Base-by-base conservation (phyloP, 805 yeast genomes). In the Hanseniaspora nectarophila region DNA sequence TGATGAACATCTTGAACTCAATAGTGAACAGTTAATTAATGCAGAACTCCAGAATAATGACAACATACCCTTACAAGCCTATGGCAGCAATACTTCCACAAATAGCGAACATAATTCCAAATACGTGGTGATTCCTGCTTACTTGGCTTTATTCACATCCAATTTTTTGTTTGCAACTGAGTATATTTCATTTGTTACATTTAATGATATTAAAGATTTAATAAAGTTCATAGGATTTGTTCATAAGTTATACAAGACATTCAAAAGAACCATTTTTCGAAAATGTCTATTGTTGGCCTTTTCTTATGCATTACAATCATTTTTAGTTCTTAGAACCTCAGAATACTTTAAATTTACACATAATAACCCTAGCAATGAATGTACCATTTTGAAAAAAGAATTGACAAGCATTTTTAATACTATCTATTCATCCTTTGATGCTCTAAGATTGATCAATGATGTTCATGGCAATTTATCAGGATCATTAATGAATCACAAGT, bases 291-390 rank as follows among this genome's bases (percentile, higher is more conserved):
- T 76, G 42, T 64, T 69, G 39, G 77, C 70, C 54, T 67, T 77
- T 43, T 60, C 76, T n/a, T 70, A 71, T 45, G 62, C 76, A 3
- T 56, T 77, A 7, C 64, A 67, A 54, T 63, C 67, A 38, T 80
- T 84, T 83, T 66, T 75, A 2, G 59, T 72, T 51, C 67, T 77
- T 12, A 67, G 77, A 56, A 74, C 81, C 0, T 51, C 57, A 5
- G 79, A 77, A 47, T 77, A 67, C 54, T 48, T 70, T 16, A 61
- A 60, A 24, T 57, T 60, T 2, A 48, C 54, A 15, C 49, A 43
- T n/a, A 54, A 52, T 28, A 53, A 45, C 18, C 24, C 9, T 10
- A 15, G 45, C 2, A 38, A 28, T 18, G 40, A 54, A 16, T 10
- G 42, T 29, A 6, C 13, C 7, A 15, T 20, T n/a, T 20, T 59